Conservation (phyloP, 441 rosid species). For the Lepidium campestre region DNA sequence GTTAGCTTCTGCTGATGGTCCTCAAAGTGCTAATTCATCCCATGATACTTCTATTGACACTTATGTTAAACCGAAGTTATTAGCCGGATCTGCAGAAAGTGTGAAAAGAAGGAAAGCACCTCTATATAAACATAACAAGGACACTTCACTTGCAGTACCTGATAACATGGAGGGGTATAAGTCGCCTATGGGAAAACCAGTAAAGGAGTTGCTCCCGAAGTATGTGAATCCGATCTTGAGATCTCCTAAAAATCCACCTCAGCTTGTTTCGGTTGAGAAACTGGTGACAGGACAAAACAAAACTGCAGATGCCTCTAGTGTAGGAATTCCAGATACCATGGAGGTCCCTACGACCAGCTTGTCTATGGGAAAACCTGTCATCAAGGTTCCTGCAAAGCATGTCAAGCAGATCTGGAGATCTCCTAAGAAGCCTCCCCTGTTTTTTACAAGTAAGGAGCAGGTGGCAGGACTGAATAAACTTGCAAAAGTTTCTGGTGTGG, state of each 20-base stretch:
- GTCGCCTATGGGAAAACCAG: constrained; percentile 36
- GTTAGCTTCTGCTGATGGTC: constrained; percentile 29
- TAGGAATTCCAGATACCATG: constrained; percentile 22
- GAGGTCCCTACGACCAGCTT: constrained; percentile 33
- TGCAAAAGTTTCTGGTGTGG: constrained; percentile 30
- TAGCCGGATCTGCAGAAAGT: constrained; percentile 35
- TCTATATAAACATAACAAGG: constrained; percentile 28
- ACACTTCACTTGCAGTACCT: constrained; percentile 28
- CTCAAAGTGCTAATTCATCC: constrained; percentile 29
- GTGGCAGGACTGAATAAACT: constrained; percentile 35
- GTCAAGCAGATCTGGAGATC: constrained; percentile 37
- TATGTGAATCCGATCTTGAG: constrained; percentile 31
- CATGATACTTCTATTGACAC: constrained; percentile 21
- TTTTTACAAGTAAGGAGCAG: constrained; percentile 32
- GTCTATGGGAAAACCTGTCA: constrained; percentile 37
- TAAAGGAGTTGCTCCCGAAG: constrained; percentile 31
- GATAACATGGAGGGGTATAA: constrained; percentile 30
- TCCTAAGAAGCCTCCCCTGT: constrained; percentile 52
- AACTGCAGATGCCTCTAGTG: constrained; percentile 25
- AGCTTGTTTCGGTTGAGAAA: constrained; percentile 27
- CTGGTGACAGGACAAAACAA: constrained; percentile 19
- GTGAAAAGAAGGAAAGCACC: constrained; percentile 32
- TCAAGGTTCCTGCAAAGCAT: constrained; percentile 36
- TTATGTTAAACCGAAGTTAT: constrained; percentile 19
- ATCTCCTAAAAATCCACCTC: constrained; percentile 60